Conservation (phyloP, 345 rosid species). For the Orychophragmus violaceus region DNA sequence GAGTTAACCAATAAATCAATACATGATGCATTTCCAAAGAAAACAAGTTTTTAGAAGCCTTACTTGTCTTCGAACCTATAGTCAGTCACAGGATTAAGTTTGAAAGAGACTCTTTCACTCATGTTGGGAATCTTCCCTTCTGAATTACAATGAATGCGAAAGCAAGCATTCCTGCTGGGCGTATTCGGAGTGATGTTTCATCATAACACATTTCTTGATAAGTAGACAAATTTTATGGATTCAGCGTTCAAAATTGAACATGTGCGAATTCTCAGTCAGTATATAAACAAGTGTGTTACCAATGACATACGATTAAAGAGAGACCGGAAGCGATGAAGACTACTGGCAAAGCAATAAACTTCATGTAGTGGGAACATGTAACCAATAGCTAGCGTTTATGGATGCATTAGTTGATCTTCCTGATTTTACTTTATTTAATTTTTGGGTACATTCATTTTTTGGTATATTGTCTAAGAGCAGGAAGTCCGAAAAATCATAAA, state of each 20-base stretch:
- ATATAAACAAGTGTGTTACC: slow-evolving; percentile 27
- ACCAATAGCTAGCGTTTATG: no score
- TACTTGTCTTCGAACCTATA: slow-evolving; percentile 52
- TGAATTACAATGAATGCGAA: slow-evolving; percentile 77
- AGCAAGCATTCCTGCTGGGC: slow-evolving; percentile 71
- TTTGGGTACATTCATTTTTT: no score
- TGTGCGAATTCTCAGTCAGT: slow-evolving; percentile 60
- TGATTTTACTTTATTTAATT: no score
- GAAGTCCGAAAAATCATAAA: no score
- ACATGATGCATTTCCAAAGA: slow-evolving; percentile 6
- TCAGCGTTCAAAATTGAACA: slow-evolving; percentile 93
- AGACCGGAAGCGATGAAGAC: not conserved
- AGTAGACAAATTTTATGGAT: slow-evolving; percentile 85
- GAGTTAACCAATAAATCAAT: slow-evolving; percentile 13
- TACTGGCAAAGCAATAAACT: not conserved
- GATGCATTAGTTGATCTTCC: no score
- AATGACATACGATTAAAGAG: not conserved
- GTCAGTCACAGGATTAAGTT: slow-evolving; percentile 32
- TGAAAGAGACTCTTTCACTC: slow-evolving; percentile 37
- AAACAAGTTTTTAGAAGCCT: slow-evolving; percentile 22
- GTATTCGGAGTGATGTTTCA: slow-evolving; percentile 56
- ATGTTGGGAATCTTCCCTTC: slow-evolving; percentile 31
- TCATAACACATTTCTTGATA: slow-evolving; percentile 68
- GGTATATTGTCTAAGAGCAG: no score
- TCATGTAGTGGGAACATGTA: not conserved